These are phyloP conservation scores for Vigna trinervia DNA, from an alignment of 306 rosid species.

Conservation along the genomic window DNA sequence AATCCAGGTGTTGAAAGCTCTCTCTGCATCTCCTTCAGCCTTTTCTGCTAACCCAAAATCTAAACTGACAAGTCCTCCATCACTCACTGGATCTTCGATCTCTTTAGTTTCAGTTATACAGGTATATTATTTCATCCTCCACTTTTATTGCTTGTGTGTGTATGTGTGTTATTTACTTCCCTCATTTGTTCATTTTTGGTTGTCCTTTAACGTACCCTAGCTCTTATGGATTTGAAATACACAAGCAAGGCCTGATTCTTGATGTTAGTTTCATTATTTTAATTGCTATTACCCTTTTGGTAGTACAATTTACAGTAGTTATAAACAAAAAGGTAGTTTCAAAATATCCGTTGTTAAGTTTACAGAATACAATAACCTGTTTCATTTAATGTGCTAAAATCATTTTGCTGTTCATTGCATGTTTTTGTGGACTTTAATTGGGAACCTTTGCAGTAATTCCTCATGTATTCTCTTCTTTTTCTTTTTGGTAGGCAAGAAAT, in stretches of 20 bases:
- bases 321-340: neutral
- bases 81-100: slow-evolving; percentile 83
- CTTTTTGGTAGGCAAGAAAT: slow-evolving; percentile 82
- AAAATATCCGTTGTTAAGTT: neutral
- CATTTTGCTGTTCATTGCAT: slow-evolving; percentile 26
- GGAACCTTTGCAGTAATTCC: slow-evolving; percentile 7
- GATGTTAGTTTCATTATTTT: neutral
- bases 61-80: slow-evolving; percentile 86
- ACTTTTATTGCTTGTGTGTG: neutral
- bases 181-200: neutral
- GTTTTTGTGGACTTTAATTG: slow-evolving; percentile 9
- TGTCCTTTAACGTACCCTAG: neutral
- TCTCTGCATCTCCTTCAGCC: slow-evolving; percentile 89
- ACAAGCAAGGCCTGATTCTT: neutral
- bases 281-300: neutral
- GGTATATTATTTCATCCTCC: slow-evolving; percentile 48
- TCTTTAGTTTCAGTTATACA: slow-evolving; percentile 90
- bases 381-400: neutral
- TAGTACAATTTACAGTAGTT: neutral
- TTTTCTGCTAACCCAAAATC: slow-evolving; percentile 90
- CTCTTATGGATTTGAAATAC: neutral
- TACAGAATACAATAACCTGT: neutral
- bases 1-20: slow-evolving; percentile 85
- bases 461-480: slow-evolving; percentile 10
- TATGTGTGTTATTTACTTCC: slow-evolving; percentile 9